Evolutionary conservation across 495 filamentous ascomycete genomes (phyloP).

Genomic region (Talaromyces wortmannii): DNA sequence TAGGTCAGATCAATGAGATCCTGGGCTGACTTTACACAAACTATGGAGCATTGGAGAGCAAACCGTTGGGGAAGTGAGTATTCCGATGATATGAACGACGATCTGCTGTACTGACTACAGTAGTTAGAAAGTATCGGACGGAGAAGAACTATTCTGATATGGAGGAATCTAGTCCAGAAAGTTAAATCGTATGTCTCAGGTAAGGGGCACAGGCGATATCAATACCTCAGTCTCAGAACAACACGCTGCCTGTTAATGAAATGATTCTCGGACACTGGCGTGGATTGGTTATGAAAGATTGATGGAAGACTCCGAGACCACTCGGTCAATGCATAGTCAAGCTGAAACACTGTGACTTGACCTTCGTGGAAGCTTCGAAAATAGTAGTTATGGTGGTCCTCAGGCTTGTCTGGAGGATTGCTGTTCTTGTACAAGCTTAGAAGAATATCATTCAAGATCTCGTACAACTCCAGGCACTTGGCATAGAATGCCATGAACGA

Average conservation of each 20-base stretch:
- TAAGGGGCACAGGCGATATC: no score
- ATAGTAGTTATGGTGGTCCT: no score
- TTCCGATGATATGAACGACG: slow-evolving; percentile 16
- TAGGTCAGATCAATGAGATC: slow-evolving; percentile 27
- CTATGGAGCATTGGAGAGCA: slow-evolving; percentile 27
- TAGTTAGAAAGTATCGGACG: slow-evolving; percentile 27
- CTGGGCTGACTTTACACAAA: slow-evolving; percentile 29
- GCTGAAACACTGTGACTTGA: no score
- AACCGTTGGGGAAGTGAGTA: slow-evolving; percentile 24
- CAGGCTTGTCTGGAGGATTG: no score
- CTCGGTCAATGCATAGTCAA: no score
- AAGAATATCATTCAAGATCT: slow-evolving; percentile 34
- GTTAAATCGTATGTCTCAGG: no score
- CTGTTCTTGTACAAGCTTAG: no score
- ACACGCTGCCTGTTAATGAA: not conserved
- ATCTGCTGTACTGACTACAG: no score
- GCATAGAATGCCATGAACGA: slow-evolving; percentile 33
- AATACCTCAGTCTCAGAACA: no score
- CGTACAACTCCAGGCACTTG: slow-evolving; percentile 30
- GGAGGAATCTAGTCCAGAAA: slow-evolving; percentile 24
- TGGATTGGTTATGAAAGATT: no score
- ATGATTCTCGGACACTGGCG: no score
- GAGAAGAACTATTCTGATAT: slow-evolving; percentile 30
- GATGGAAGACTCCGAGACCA: no score
- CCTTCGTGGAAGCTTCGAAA: not conserved